Evolutionary conservation across 2,329 filamentous ascomycete genomes (phyloP), one percentile per base, ranked within the genome.

Genomic region (Diaporthe amygdali): DNA sequence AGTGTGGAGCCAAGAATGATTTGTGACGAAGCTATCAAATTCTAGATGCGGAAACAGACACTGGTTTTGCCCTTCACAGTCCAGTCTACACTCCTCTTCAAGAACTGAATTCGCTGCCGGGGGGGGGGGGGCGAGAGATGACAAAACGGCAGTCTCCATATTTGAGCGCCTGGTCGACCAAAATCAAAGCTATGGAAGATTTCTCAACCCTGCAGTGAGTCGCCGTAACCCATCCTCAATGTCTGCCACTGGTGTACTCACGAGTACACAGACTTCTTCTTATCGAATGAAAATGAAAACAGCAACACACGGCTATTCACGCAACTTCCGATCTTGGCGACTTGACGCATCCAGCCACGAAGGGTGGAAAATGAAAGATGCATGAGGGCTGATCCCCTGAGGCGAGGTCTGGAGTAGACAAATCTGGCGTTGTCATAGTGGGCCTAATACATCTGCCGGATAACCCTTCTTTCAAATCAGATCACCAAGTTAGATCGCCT

Each of bases 391-490:
- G 27, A 27, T n/a, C 17, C 34, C 27, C 22, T 51, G 34, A 37
- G 37, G 32, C 44, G 25, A 49, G 32, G 32, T 51, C 32, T 52
- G 55, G 22, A 17, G 27, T 44, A 32, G 9, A 14, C 30, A 52
- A 47, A 37, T 34, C 44, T 64, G 27, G 39, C 22, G 66, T 30
- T 63, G 47, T 22, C 54, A 20, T 25, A n/a, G 41, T 46, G 37
- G 46, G 67, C 44, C 27, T 47, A 22, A 46, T 27, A 7, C 39
- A 68, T 64, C 47, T 72, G 63, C 71, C 68, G 71, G 49, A 46
- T 20, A 27, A 5, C 34, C 52, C n/a, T 51, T 66, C n/a, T 12
- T 14, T 52, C 61, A 34, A 32, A 63, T 61, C 61, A 46, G 30
- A 27, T 17, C 61, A 70, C 55, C 47, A 44, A 10, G 17, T 49